Conservation (phyloP, 306 rosid species). For the Begonia loranthoides region DNA sequence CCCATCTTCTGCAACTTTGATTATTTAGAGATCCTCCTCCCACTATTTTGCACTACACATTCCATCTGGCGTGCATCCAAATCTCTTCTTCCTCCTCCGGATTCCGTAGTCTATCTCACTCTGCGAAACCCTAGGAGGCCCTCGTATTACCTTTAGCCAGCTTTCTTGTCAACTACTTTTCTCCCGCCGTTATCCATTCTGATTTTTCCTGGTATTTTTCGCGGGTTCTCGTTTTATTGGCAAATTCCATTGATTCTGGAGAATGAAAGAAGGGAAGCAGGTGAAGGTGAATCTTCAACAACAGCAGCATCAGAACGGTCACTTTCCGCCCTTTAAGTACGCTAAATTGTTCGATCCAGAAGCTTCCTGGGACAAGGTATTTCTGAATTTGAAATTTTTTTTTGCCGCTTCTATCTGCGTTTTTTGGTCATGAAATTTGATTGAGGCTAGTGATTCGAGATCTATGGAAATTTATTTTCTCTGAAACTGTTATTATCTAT, state of each 20-base stretch:
- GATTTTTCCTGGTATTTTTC: neutral
- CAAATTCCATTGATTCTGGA: neutral
- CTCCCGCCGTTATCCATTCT: too few species aligned
- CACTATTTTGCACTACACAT: too few species aligned
- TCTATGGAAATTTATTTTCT: neutral
- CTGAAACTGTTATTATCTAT: neutral
- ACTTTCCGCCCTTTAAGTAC: conserved; percentile 77
- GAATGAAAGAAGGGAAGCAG: conserved; percentile 87
- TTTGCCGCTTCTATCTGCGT: neutral
- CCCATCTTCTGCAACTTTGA: too few species aligned
- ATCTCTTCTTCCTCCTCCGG: too few species aligned
- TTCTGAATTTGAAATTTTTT: neutral
- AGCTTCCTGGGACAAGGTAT: conserved; percentile 98
- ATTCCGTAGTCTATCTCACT: neutral
- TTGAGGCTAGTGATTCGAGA: neutral
- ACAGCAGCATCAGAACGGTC: conserved; percentile 71
- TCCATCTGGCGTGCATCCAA: too few species aligned
- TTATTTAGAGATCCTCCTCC: too few species aligned
- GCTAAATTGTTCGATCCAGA: conserved; percentile 93
- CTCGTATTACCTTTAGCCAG: neutral
- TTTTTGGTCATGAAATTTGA: neutral
- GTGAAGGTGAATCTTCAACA: conserved; percentile 26
- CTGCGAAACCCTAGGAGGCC: neutral
- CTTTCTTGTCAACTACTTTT: neutral
- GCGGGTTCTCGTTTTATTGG: too few species aligned